Evolutionary conservation across 345 rosid genomes (phyloP), one percentile per base, ranked within the genome.

Genomic region (Euclidium syriacum): DNA sequence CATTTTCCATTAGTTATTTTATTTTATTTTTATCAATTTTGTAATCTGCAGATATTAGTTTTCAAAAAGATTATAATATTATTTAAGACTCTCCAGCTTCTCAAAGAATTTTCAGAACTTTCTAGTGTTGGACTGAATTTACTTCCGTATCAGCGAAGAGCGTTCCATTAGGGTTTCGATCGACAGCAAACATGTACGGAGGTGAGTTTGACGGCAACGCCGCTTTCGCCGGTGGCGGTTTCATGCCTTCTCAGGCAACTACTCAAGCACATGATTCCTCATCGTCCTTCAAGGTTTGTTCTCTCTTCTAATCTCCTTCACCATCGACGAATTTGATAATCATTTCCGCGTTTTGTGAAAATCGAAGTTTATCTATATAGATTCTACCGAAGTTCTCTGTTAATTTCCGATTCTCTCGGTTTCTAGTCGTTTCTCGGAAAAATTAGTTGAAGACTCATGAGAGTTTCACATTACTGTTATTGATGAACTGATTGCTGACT

Each of bases 191-290:
- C 56, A 85, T 84, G 98, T 68, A 77, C 70, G 71, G 81, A 10
- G 72, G 86, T 80, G 82, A 89, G 3, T 89, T 85, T 68, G 94
- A 89, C 73, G 83, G 95, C 54, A 82, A 76, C 40, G 83, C 91
- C 0, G 87, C 87, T 52, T 87, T 89, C 63, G 74, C 89, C 77
- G 98, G 98, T 56, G 98, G 95, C 7, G 90, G 98, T 15, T 87
- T 87, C 68, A 87, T 88, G 96, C 95, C 92, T 4, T 84, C 90
- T 58, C 85, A 84, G 81, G 29, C 85, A 23, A 81, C 83, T 8
- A 77, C 80, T 29, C 65, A 60, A 42, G 80, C 80, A 7, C 81
- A 76, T 73, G 74, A 79, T 15, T 68, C 81, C 32, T 71, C 64
- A 42, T 57, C 86, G 25, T 49, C 76, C 33, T 80, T 73, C 59